Evolutionary conservation across 164 flowering plant genomes (phyloP).

Genomic region (Umbellularia californica): DNA sequence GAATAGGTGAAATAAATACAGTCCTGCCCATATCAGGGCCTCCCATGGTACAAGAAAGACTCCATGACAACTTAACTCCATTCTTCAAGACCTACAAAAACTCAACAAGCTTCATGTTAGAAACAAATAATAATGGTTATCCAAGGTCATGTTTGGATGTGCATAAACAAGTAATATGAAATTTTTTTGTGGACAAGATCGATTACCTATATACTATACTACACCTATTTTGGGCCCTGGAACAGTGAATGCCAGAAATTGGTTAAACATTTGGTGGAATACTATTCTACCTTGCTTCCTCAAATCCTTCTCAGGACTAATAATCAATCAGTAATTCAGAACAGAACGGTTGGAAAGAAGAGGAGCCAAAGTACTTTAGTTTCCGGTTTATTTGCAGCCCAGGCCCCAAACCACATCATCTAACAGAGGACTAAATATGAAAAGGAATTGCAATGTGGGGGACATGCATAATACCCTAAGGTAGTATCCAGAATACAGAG

Average conservation of each 20-base stretch:
- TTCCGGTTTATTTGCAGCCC: neutral
- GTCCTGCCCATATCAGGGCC: conserved; percentile 55
- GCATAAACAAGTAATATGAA: no score
- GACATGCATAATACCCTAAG: neutral
- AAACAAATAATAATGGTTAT: no score
- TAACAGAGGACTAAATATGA: neutral
- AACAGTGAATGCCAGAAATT: no score
- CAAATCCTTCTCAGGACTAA: neutral
- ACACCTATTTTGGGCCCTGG: no score
- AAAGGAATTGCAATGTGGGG: neutral
- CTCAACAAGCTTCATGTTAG: neutral
- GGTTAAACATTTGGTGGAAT: no score
- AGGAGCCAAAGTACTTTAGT: no score
- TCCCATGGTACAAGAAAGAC: conserved; percentile 65
- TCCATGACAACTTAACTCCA: conserved; percentile 63
- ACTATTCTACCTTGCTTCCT: no score
- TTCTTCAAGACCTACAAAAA: conserved; percentile 55
- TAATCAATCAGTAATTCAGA: neutral
- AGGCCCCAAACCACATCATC: neutral
- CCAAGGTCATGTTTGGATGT: no score
- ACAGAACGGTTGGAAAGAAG: neutral
- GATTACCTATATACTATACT: no score
- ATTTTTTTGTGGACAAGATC: no score
- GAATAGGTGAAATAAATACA: conserved; percentile 52
- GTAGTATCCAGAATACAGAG: neutral